Evolutionary conservation across 192 early-diverging fungal species (phyloP).

Genomic region (Entomortierella lignicola): DNA sequence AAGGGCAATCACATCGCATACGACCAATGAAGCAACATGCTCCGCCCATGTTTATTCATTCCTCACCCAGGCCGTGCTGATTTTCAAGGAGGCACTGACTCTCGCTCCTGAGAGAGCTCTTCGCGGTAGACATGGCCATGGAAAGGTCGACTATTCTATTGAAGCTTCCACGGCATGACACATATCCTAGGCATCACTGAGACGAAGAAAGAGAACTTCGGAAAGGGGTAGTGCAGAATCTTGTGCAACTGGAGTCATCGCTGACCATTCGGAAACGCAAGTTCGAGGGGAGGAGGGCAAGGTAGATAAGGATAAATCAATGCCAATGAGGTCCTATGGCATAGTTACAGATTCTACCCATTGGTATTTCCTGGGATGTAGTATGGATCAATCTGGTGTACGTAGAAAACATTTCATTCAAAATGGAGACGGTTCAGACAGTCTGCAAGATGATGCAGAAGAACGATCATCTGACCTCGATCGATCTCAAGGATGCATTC

Average conservation of each 20-base stretch:
- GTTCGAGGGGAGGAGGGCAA: not conserved
- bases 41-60: constrained; percentile 21
- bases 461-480: too few relatives aligned
- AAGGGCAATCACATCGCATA: not conserved
- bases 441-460: too few relatives aligned
- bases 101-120: not conserved
- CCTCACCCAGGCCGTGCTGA: constrained; percentile 18
- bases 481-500: too few relatives aligned
- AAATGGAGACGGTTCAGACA: too few relatives aligned
- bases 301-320: not conserved
- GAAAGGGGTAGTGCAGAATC: not conserved
- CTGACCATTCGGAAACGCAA: not conserved
- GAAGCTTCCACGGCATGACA: not conserved
- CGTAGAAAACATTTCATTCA: too few relatives aligned
- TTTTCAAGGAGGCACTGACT: not conserved
- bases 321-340: not conserved
- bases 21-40: not conserved
- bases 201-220: not conserved
- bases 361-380: not conserved
- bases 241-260: not conserved
- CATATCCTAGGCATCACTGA: not conserved
- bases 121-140: not conserved
- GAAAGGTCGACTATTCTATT: not conserved
- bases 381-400: not conserved
- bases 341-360: not conserved